Evolutionary conservation across 2,329 filamentous ascomycete genomes (phyloP), one percentile per base, ranked within the genome.

Genomic region (Paramyrothecium roridum): DNA sequence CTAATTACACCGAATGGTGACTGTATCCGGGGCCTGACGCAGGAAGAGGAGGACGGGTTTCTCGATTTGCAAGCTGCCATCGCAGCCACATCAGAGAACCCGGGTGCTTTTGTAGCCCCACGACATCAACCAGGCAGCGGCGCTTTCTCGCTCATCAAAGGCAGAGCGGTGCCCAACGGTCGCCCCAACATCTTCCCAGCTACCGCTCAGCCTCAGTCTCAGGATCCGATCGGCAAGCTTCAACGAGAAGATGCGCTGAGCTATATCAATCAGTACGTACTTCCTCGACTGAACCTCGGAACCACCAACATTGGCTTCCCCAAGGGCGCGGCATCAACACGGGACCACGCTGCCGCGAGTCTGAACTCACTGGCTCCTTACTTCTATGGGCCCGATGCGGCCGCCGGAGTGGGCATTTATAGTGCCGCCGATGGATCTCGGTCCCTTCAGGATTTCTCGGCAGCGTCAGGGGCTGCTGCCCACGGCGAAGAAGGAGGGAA

Each of bases 1-100:
- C 80, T 93, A 61, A 83, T 93, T 52, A 92, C 89, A 0, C 88
- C 89, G 0, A 86, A 88, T 58, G 89, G 90, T 12, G 86, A 90
- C 59, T 90, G 88, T 66, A 78, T 93, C n/a, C 85, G 87, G 60
- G 87, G 89, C 56, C 73, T 95, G 53, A 85, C 80, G 1, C 73
- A 80, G 3, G 83, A 87, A 46, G 86, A 93, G 59, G 89, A 93
- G 65, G 78, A 86, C 34, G 80, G 81, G 4, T 93, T 89, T 61
- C 75, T 93, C 12, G 78, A 84, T 52, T 79, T 93, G 6, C 90
- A 93, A 69, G 75, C 79, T 50, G 73, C 74, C 8, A 73, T 90
- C 48, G 79, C 80, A 2, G 66, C 70, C 10, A 73, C 75, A 40
- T 77, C 79, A 16, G 73, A 76, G 49, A 78, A 77, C 52, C 83